Evolutionary conservation across 2,329 filamentous ascomycete genomes (phyloP).

Genomic region (Tolypocladium pustulatum): DNA sequence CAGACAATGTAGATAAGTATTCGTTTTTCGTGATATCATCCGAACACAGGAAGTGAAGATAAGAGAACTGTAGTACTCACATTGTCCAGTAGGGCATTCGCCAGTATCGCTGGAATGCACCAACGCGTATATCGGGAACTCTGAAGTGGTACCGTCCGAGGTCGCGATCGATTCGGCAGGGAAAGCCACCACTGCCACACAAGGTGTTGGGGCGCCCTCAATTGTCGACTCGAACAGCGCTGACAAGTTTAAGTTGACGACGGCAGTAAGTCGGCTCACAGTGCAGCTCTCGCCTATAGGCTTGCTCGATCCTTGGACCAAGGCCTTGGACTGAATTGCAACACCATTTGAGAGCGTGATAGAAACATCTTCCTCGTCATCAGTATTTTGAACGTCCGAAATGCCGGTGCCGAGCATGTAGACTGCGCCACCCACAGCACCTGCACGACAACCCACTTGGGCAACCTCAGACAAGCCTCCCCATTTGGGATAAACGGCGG

Average conservation of each 20-base stretch:
- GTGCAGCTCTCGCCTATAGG: slow-evolving; percentile 15
- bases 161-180: slow-evolving; percentile 38
- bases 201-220: slow-evolving; percentile 68
- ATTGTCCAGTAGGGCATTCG: slow-evolving; percentile 79
- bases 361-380: slow-evolving; percentile 21
- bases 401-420: slow-evolving; percentile 76
- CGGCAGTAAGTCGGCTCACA: slow-evolving; percentile 52
- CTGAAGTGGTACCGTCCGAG: slow-evolving; percentile 20
- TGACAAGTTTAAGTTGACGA: slow-evolving; percentile 56
- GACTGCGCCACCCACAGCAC: slow-evolving; percentile 80
- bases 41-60: slow-evolving; percentile 40
- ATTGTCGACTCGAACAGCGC: slow-evolving; percentile 58
- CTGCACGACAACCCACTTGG: slow-evolving; percentile 83
- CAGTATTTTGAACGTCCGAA: slow-evolving; percentile 16
- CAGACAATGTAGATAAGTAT: slow-evolving; percentile 99
- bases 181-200: slow-evolving; percentile 60
- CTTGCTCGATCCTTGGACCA: slow-evolving; percentile 36
- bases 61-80: slow-evolving; percentile 50
- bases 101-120: slow-evolving; percentile 84
- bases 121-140: slow-evolving; percentile 46
- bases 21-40: slow-evolving; percentile 68
- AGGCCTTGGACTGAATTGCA: slow-evolving; percentile 40
- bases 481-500: slow-evolving; percentile 86
- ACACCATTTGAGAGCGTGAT: slow-evolving; percentile 48
- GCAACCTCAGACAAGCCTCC: slow-evolving; percentile 80